Percentiles rank a stretch among this genome's conserved stretches.
Conservation (phyloP, 371 early-diverging fungal species). For the Apophysomyces ossiformis region DNA sequence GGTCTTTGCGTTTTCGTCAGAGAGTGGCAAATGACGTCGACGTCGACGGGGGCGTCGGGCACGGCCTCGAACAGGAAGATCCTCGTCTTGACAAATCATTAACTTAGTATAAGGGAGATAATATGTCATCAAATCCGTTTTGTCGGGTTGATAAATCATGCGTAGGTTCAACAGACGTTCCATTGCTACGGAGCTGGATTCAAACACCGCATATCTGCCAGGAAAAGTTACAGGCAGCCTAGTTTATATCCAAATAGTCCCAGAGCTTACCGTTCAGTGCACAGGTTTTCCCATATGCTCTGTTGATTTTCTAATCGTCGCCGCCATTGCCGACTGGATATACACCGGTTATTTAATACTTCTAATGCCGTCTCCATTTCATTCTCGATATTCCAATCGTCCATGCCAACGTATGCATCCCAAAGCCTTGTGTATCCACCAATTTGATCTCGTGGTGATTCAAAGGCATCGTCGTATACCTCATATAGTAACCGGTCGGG, state of each 20-base stretch:
- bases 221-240: background rate
- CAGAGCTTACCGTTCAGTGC: background rate
- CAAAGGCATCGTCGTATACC: constrained; percentile 4
- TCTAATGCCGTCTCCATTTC: background rate
- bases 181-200: background rate
- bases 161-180: constrained; percentile 3
- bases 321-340: constrained; percentile 3
- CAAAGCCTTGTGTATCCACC: constrained; percentile 10
- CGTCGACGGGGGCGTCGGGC: constrained; percentile 16
- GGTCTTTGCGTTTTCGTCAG: constrained; percentile 16
- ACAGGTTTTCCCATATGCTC: constrained; percentile 1
- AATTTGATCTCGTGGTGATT: background rate
- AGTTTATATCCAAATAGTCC: background rate
- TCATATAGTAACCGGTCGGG: background rate
- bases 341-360: background rate
- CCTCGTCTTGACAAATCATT: constrained; percentile 26
- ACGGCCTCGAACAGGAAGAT: constrained; percentile 21
- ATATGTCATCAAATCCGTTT: constrained; percentile 15
- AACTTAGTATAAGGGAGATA: constrained; percentile 31
- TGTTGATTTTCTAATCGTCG: constrained; percentile 1
- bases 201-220: background rate
- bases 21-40: constrained; percentile 17
- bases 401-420: background rate
- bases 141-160: background rate
- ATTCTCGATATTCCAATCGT: background rate